Evolutionary conservation across 2,329 filamentous ascomycete genomes (phyloP).

Genomic region (Epicoccum nigrum): DNA sequence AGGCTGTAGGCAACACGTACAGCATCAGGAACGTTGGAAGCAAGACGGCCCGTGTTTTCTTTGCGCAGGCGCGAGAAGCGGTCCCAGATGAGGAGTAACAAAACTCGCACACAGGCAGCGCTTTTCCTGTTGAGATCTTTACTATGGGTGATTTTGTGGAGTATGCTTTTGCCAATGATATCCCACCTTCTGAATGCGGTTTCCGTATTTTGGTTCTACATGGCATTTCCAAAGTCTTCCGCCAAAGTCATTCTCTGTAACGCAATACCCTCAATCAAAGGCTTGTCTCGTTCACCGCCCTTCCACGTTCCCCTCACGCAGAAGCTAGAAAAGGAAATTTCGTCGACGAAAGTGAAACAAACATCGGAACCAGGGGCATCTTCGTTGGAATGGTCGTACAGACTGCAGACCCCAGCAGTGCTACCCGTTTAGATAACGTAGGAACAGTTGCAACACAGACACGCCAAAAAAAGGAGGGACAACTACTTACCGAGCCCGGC

Average conservation of each 20-base stretch:
- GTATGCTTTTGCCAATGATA: not conserved
- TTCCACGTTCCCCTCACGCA: not conserved
- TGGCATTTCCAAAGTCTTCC: too few species aligned
- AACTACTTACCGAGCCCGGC: too few species aligned
- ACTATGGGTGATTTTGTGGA: too few species aligned
- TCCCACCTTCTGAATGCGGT: not conserved
- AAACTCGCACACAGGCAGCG: too few species aligned
- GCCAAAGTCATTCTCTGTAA: too few species aligned
- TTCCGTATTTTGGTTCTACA: not conserved
- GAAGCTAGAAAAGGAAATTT: not conserved
- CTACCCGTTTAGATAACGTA: not conserved
- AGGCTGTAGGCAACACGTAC: conserved; percentile 80
- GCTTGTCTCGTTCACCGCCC: conserved; percentile 1
- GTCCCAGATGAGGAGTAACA: conserved; percentile 22
- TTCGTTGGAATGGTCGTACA: too few species aligned
- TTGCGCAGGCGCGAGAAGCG: conserved; percentile 80
- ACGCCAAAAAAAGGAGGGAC: too few species aligned
- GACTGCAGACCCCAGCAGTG: conserved; percentile 5
- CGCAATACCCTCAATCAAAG: too few species aligned
- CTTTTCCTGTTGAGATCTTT: too few species aligned
- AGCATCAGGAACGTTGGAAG: conserved; percentile 83
- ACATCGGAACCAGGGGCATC: not conserved
- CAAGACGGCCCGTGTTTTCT: conserved; percentile 80
- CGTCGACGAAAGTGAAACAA: conserved; percentile 6
- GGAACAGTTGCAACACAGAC: not conserved